Base-by-base conservation (phyloP, 768 basidiomycete genomes). In the Suillus subluteus region DNA sequence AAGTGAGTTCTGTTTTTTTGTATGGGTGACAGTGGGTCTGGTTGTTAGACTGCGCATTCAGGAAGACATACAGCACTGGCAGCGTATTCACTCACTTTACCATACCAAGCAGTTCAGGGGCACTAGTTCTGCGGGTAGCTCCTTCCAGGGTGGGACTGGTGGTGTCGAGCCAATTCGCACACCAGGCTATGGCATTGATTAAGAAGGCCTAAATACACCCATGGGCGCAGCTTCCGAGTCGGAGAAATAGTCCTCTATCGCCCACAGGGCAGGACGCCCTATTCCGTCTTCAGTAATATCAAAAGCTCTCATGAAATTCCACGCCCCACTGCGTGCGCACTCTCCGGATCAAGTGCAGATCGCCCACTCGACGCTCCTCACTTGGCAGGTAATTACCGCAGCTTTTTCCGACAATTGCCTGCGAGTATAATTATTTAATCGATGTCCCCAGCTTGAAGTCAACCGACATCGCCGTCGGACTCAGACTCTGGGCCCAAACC, bases 401-500 rank as follows among this genome's bases (percentile, higher is more conserved):
- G 88, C 89, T 16, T 78, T 93, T 1, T 74, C 92, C 15, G 91
- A 92, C 74, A 32, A 32, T 85, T 85, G 4, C 71, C 91, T 18
- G 84, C 88, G 3, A 87, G 88, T 90, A 91, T 75, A 77, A 81
- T 58, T 88, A 91, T 74, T 87, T 94, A 38, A 79, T 88, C 58
- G 78, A 83, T 65, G 76, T 74, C 11, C 78, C 89, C 40, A 84
- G 85, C 6, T 87, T 91, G 73, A 69, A 79, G 1, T 84, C 89
- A 0, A 74, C 78, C n/a, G 79, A 90, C 69, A 88, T 93, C 71
- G 80, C 88, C 65, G 63, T 91, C 30, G 12, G 89, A 92, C 71
- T 91, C 30, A 11, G 89, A 92, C 71, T 92, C 89, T 7, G 88
- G 91, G 90, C 30, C 90, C 82, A 3, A 89, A 92, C 72, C 83